Base-by-base conservation (phyloP, 176 grass and related monocot species). In the Cenchrus fungigraminus region DNA sequence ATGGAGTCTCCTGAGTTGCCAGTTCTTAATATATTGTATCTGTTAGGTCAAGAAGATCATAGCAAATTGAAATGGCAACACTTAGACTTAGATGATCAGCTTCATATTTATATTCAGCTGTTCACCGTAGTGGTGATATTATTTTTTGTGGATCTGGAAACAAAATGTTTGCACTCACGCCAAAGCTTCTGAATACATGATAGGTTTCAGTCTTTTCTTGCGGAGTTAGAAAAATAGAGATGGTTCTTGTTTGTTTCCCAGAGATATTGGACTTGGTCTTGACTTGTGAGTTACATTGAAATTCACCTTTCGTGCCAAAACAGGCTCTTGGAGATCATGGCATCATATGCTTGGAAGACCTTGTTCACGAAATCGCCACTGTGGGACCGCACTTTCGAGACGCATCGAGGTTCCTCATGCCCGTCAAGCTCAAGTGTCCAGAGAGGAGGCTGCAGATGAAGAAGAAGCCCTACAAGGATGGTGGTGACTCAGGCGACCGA, bases 351-450 rank as follows among this genome's bases (percentile, higher is more conserved):
- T 69, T 95, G 52, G 90, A 92, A 84, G 93, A 95, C 3, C 22
- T 95, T 1, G 90, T 95, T 53, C 90, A 90, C 0, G 93, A 92
- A 45, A 90, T 95, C 4, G 68, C 83, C 2, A 92, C 76, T 0
- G 85, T 95, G 1, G 93, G 93, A 13, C 81, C 88, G 0, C 93
- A 95, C 91, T 92, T 95, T 16, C 86, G 49, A 22, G 83, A 95
- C 66, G 88, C 87, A 17, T 42, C 79, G 1, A 78, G 2, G 13
- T 95, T 95, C 73, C 86, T 95, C 53, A 86, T 85, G 88, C 93
- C 93, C 8, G 72, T 95, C 32, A 95, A 70, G 66, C 93, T 95
- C 65, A 95, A 95, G 64, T 90, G 88, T 20, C 93, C 93, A 17
- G 93, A 95, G 72, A 86, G 93, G 56, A 75, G 86, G 71, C 71